Conservation (phyloP, 768 basidiomycete species). For the Mycena albidolilacea region DNA sequence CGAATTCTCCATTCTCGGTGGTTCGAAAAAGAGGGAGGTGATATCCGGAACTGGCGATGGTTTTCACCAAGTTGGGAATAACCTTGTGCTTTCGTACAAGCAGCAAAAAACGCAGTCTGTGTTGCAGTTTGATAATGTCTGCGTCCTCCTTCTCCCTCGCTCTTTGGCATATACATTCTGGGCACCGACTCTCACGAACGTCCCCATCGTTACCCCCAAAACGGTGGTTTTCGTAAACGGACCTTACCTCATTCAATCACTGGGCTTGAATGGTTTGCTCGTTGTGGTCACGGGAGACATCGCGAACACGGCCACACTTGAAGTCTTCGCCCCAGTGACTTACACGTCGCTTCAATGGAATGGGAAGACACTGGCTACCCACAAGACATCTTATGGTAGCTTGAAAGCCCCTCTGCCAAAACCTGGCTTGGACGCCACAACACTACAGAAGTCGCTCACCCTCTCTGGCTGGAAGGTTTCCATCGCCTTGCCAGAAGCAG, state of each 20-base stretch:
- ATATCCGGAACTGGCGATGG: conserved; percentile 48
- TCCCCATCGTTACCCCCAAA: conserved; percentile 63
- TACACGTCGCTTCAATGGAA: conserved; percentile 66
- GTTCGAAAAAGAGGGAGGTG: conserved; percentile 53
- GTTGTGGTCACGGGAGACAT: conserved; percentile 69
- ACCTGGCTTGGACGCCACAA: conserved; percentile 37
- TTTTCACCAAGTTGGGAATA: conserved; percentile 32
- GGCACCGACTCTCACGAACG: conserved; percentile 61
- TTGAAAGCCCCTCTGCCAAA: conserved; percentile 53
- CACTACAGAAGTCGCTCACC: conserved; percentile 36
- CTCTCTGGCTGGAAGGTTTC: conserved; percentile 65
- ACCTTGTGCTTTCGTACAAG: conserved; percentile 41
- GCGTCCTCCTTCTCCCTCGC: conserved; percentile 45
- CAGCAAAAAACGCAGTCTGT: conserved; percentile 56
- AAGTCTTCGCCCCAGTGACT: conserved; percentile 60
- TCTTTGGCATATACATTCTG: conserved; percentile 64
- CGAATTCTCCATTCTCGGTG: conserved; percentile 47
- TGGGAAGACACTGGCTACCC: conserved; percentile 50
- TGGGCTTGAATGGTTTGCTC: conserved; percentile 48
- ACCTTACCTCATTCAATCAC: conserved; percentile 57
- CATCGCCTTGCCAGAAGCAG: conserved; percentile 68
- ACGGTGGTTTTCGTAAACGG: conserved; percentile 62
- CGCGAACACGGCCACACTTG: conserved; percentile 58
- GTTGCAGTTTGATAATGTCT: conserved; percentile 59
- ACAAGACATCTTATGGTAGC: conserved; percentile 45